Evolutionary conservation across 495 filamentous ascomycete genomes (phyloP).

Genomic region (Friedmanniomyces endolithicus): DNA sequence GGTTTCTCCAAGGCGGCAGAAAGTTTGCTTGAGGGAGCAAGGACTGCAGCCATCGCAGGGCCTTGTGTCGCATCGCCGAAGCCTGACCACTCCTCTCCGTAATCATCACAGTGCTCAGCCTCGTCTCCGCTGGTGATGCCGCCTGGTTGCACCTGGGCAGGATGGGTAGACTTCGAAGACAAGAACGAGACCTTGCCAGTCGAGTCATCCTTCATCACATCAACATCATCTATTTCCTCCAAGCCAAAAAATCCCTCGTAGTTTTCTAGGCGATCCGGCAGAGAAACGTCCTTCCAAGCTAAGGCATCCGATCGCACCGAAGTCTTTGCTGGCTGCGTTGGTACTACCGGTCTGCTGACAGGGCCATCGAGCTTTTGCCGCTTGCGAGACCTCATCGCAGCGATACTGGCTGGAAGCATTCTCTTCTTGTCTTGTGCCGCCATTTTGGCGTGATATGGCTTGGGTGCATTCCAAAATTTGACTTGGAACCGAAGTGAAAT

Average conservation of each 20-base stretch:
- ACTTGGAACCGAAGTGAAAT: not conserved
- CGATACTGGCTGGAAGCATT: slow-evolving; percentile 15
- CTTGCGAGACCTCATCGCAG: slow-evolving; percentile 24
- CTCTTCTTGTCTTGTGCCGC: slow-evolving; percentile 19
- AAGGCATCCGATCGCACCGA: slow-evolving; percentile 43
- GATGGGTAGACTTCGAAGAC: not conserved
- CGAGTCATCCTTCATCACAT: slow-evolving; percentile 50
- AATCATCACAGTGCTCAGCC: slow-evolving; percentile 7
- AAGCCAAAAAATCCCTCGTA: slow-evolving; percentile 89
- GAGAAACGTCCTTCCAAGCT: slow-evolving; percentile 65
- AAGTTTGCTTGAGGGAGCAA: not conserved
- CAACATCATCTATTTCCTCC: slow-evolving; percentile 84
- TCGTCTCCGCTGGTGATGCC: slow-evolving; percentile 31
- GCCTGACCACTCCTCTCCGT: slow-evolving; percentile 42
- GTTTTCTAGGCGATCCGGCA: slow-evolving; percentile 81
- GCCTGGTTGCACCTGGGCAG: not conserved
- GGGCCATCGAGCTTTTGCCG: slow-evolving; percentile 22
- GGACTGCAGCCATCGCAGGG: not conserved
- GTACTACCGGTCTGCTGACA: not conserved
- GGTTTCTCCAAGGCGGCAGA: not conserved
- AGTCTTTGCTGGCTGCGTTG: not conserved
- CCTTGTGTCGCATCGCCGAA: slow-evolving; percentile 34
- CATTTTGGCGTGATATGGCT: not conserved
- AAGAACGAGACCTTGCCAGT: slow-evolving; percentile 38
- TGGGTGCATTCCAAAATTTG: not conserved